Base-by-base conservation (phyloP, 805 yeast genomes). In the Kodamaea neixiangensis region DNA sequence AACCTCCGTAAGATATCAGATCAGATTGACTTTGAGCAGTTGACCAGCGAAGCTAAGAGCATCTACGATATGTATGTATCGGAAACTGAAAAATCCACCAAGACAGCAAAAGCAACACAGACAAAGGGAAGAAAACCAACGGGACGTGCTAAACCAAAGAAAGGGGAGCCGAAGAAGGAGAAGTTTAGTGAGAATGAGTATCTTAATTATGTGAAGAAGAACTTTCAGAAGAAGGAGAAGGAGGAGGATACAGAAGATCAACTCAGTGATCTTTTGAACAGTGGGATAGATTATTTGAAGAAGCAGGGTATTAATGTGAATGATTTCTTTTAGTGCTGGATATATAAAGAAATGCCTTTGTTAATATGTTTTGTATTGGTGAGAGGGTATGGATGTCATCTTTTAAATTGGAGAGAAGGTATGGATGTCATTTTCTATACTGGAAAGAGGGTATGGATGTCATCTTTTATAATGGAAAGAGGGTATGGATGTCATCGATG, bases 231-330 rank as follows among this genome's bases (percentile, higher is more conserved):
- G 21, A 37, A 17, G n/a, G 18, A 44, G 17, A 18, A 19, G 44
- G 44, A 14, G 49, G 21, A 37, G 49, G 18, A 19, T 21, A 15
- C 19, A 37, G 20, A 37, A 4, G 47, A 46, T 22, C 44, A 33
- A 14, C 39, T 37, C 37, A 38, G 31, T 14, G 41, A 22, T 14
- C 18, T 46, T 14, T 9, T 46, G 43, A 37, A 46, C 13, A 29
- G 21, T 11, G 49, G 49, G 21, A 6, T 37, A n/a, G 49, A 46
- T 18, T 46, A 25, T 38, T 46, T 46, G 49, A 38, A 17, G 13
- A 39, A 20, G 20, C 34, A 46, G 37, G 49, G 49, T 6, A 46
- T 46, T 7, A 37, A 45, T 20, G 48, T 46, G 15, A n/a, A 46
- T 21, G 42, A 35, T 18, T 45, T 20, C 13, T 34, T 35, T 19